Percentiles rank a stretch among this genome's conserved stretches.
Conservation (phyloP, 2,329 filamentous ascomycete species). For the Fusarium sp. region DNA sequence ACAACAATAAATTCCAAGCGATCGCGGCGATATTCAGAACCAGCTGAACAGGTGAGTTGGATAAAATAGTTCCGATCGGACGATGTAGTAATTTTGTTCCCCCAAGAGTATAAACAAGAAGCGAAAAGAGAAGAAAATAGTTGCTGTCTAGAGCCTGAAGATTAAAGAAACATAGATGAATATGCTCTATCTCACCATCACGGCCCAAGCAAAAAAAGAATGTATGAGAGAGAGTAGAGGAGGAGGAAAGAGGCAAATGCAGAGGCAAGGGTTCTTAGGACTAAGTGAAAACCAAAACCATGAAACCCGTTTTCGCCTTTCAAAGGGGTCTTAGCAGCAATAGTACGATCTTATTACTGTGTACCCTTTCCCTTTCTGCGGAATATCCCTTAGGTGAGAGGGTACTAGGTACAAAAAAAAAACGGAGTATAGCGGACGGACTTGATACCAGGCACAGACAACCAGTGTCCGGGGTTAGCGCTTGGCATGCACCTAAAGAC, state of each 20-base stretch:
- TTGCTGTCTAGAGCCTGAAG: slow-evolving; percentile 43
- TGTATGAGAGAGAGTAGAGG: slow-evolving; percentile 4
- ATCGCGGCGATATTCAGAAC: slow-evolving; percentile 36
- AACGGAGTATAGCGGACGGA: slow-evolving; percentile 36
- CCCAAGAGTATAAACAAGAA: slow-evolving; percentile 37
- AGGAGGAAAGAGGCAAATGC: slow-evolving; percentile 1
- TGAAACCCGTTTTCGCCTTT: slow-evolving; percentile 13
- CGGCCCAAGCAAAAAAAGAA: slow-evolving; percentile 1
- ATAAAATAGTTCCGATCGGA: neutral
- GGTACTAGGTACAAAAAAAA: slow-evolving; percentile 14
- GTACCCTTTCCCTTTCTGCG: neutral
- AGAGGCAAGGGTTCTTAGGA: slow-evolving; percentile 27
- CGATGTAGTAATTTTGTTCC: slow-evolving; percentile 3
- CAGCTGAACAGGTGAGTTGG: slow-evolving; percentile 33
- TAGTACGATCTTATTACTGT: slow-evolving; percentile 4
- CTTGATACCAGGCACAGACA: slow-evolving; percentile 44
- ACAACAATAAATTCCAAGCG: slow-evolving; percentile 1
- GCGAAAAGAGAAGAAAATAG: slow-evolving; percentile 46
- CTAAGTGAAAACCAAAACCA: slow-evolving; percentile 4
- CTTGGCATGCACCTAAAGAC: slow-evolving; percentile 38
- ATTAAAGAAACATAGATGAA: slow-evolving; percentile 35
- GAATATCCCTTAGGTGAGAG: slow-evolving; percentile 1
- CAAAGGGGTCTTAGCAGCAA: slow-evolving; percentile 20
- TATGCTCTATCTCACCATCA: slow-evolving; percentile 38
- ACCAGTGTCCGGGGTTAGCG: slow-evolving; percentile 39